These are phyloP conservation scores for Fusarium bactridioides DNA, from an alignment of 2,329 filamentous ascomycete species.

Conservation along the genomic window DNA sequence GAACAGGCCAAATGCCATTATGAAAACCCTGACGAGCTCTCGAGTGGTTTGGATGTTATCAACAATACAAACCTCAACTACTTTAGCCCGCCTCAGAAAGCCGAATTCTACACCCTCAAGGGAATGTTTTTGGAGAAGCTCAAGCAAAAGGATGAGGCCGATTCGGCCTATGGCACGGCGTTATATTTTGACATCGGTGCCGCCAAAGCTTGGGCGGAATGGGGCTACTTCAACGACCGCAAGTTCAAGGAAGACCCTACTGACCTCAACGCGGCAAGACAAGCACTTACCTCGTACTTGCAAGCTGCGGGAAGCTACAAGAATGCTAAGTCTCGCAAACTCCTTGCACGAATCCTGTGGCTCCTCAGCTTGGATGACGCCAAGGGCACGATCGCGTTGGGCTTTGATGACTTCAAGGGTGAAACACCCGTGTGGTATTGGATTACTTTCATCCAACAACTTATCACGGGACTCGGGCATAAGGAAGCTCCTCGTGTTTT, in stretches of 20 bases:
- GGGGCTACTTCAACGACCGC: constrained; percentile 97
- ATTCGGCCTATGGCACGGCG: constrained; percentile 92
- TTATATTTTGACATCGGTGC: constrained; percentile 95
- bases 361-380: constrained; percentile 91
- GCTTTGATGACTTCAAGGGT: constrained; percentile 96
- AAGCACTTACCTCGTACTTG: constrained; percentile 93
- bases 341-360: constrained; percentile 94
- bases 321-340: constrained; percentile 93
- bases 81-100: constrained; percentile 94
- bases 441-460: constrained; percentile 98
- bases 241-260: constrained; percentile 91
- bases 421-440: constrained; percentile 99
- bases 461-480: constrained; percentile 89
- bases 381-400: constrained; percentile 80
- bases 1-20: constrained; percentile 99
- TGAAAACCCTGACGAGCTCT: constrained; percentile 91
- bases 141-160: constrained; percentile 87
- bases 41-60: constrained; percentile 93
- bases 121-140: constrained; percentile 99
- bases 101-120: constrained; percentile 98
- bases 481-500: constrained; percentile 90
- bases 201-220: constrained; percentile 98
- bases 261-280: constrained; percentile 84
- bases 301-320: constrained; percentile 97
- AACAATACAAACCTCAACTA: constrained; percentile 99